Conservation (phyloP, 2,329 filamentous ascomycete genomes). For the Catunica adiposa region DNA sequence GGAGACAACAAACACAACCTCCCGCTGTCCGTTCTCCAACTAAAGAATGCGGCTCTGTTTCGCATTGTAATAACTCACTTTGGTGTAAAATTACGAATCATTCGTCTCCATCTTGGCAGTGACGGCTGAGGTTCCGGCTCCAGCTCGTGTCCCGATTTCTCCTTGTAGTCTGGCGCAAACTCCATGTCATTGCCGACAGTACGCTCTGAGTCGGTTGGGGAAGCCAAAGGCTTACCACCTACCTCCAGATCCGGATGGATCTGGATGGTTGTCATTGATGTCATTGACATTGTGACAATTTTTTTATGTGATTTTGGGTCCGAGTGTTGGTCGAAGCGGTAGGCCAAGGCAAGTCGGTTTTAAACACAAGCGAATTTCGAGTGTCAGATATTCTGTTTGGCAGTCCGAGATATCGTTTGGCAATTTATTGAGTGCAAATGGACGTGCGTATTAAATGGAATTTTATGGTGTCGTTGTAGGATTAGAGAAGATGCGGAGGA, state of each 20-base stretch:
- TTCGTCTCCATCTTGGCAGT: slow-evolving; percentile 24
- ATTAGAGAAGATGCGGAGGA: background rate
- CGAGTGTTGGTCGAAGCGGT: too few relatives aligned
- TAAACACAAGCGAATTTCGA: too few relatives aligned
- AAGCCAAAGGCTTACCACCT: background rate
- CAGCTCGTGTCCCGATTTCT: background rate
- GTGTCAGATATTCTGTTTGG: too few relatives aligned
- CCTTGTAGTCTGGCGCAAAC: background rate
- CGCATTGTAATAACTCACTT: slow-evolving; percentile 26
- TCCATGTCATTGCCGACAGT: background rate
- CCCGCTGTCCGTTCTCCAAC: background rate
- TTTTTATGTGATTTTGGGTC: background rate
- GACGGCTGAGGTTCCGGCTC: background rate
- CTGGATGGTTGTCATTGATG: background rate
- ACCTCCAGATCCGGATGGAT: background rate
- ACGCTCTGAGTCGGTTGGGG: background rate
- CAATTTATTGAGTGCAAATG: too few relatives aligned
- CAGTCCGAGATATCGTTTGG: too few relatives aligned
- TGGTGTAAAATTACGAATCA: slow-evolving; percentile 37
- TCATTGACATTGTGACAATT: background rate
- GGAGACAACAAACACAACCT: background rate
- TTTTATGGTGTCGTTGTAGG: background rate
- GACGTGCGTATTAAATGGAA: background rate
- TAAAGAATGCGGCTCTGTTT: background rate
- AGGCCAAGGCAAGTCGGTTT: too few relatives aligned